phyloP scores from a whole-genome alignment of 148 eudicot genomes.

The Silene latifolia region DNA sequence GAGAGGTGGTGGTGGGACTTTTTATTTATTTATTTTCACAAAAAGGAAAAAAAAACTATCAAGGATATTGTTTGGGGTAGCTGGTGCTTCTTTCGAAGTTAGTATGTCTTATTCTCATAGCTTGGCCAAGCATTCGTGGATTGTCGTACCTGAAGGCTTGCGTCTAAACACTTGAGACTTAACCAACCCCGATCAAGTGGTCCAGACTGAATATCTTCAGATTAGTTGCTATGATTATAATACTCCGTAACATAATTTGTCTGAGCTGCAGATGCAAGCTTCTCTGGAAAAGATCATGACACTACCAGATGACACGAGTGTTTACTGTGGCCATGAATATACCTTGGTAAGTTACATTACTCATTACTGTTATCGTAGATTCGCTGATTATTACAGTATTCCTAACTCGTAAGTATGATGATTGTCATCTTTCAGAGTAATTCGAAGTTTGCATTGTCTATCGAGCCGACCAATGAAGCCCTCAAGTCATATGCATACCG shows the following conservation, averaged over 20 bases:
- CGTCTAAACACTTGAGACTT: background rate
- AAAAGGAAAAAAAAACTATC: no score
- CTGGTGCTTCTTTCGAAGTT: background rate
- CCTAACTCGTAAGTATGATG: constrained; percentile 6
- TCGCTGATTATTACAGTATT: background rate
- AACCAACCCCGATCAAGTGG: background rate
- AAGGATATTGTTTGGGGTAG: background rate
- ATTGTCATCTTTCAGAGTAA: constrained; percentile 60
- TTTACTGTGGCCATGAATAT: constrained; percentile 92
- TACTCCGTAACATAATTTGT: background rate
- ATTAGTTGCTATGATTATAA: background rate
- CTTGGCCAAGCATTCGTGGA: background rate
- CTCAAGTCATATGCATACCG: constrained; percentile 66
- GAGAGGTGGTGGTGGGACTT: background rate
- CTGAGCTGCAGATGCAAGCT: constrained; percentile 52
- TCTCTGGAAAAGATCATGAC: constrained; percentile 65
- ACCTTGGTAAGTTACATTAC: constrained; percentile 55
- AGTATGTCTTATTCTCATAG: background rate
- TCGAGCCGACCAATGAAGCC: constrained; percentile 72
- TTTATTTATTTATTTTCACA: no score
- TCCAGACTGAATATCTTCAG: background rate
- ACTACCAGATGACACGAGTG: constrained; percentile 71
- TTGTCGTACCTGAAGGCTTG: background rate
- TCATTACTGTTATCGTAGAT: background rate
- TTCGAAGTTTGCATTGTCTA: constrained; percentile 80